Evolutionary conservation across 345 rosid species (phyloP), one percentile per base, ranked within the genome.

Genomic region (Alliaria petiolata): DNA sequence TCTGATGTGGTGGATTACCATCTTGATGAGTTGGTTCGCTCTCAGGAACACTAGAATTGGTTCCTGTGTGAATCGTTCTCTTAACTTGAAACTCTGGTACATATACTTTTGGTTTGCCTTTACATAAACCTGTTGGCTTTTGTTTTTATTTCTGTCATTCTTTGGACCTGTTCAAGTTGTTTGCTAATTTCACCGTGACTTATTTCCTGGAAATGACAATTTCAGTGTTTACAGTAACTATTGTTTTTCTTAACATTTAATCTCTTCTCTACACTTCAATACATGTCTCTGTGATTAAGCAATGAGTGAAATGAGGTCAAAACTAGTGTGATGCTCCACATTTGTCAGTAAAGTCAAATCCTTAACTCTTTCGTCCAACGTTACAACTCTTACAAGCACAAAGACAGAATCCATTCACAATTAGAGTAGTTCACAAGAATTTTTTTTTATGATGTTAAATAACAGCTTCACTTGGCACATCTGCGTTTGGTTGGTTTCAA

Each of bases 21-120:
- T 71, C 77, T 77, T 19, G 60, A 77, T 60, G 57, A 71, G 8
- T 33, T 77, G 57, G 72, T 59, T 60, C 63, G 36, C 30, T 13
- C 68, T 49, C 51, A 71, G 73, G 73, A 71, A 76, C 74, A 66
- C 1, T 71, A 65, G 69, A 71, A 64, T 20, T 76, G 76, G 76
- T 76, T 70, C 55, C 60, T 71, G 67, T 40, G 30, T 39, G 59
- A 59, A 38, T 26, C 55, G 26, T 57, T 42, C 25, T 43, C 7
- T 67, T 25, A 69, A 54, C 63, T 10, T 28, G 59, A 62, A 35
- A 70, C 53, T 44, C 11, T 35, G 22, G 76, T 77, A 77, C 70
- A 69, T 71, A 69, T 20, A 42, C 65, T 39, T 20, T n/a, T 70
- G 54, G 46, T 57, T 74, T 63, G 51, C 7, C 14, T 62, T 55